Percentiles rank a stretch among this genome's conserved stretches.
phyloP scores from a whole-genome alignment of 768 basidiomycete species.

The Leucosporidium creatinivorum region DNA sequence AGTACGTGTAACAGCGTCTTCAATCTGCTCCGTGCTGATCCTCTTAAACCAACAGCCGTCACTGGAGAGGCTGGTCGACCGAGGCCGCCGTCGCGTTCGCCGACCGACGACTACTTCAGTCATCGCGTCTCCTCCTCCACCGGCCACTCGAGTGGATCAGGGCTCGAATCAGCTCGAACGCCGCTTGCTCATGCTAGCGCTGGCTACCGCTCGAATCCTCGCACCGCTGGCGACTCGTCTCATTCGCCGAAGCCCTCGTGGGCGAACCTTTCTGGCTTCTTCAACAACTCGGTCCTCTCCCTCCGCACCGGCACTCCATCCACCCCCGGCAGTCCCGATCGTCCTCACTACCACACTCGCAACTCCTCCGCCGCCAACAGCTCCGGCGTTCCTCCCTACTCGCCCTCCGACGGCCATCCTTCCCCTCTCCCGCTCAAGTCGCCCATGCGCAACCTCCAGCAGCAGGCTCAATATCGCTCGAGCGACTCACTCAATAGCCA shows the following conservation, averaged over 20 bases:
- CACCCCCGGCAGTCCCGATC: slow-evolving; percentile 12
- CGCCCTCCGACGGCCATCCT: not conserved
- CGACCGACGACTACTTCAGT: slow-evolving; percentile 27
- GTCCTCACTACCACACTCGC: not conserved
- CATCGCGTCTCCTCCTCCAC: slow-evolving; percentile 15
- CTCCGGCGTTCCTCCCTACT: not conserved
- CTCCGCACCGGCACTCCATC: slow-evolving; percentile 13
- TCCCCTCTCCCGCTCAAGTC: not conserved
- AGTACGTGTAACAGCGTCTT: not conserved
- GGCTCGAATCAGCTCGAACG: slow-evolving; percentile 6
- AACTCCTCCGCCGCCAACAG: no score
- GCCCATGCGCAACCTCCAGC: not conserved
- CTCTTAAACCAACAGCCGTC: not conserved
- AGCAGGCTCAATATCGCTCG: not conserved
- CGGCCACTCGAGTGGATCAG: not conserved
- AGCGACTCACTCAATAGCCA: not conserved
- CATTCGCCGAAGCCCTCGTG: slow-evolving; percentile 24
- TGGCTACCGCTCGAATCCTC: not conserved
- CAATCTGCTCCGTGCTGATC: not conserved
- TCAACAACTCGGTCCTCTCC: slow-evolving; percentile 29
- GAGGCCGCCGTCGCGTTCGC: not conserved
- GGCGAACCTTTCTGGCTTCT: slow-evolving; percentile 30
- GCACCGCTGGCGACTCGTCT: not conserved
- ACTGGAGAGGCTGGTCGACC: not conserved
- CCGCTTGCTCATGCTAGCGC: slow-evolving; percentile 1